Evolutionary conservation across 192 early-diverging fungal species (phyloP), one percentile per base, ranked within the genome.

Genomic region (Coemansia sp.): DNA sequence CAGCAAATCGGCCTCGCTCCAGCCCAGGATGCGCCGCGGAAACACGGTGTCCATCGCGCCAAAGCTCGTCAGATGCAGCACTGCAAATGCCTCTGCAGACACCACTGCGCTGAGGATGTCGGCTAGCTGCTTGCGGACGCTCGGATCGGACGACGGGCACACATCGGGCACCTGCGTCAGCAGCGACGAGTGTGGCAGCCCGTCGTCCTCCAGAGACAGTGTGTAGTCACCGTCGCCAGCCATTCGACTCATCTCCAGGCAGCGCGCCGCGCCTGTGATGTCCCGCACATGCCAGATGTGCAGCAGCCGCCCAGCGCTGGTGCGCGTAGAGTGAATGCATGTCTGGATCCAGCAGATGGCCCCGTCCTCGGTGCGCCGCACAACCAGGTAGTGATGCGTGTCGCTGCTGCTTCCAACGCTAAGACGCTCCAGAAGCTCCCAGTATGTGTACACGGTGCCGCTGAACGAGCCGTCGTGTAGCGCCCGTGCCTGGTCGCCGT

Each of bases 1-100:
- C 16, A 77, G 45, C 27, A 71, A 22, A 22, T 71, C 69, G 2
- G 30, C 10, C 25, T 77, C 75, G 35, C 38, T 42, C 69, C 69
- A 77, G 22, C 69, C 69, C 30, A 77, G 65, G 46, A 77, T 29
- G 16, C 61, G 60, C 32, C 75, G 69, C 14, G 75, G 75, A 71
- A 77, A 77, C 46, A 68, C 69, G 12, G 69, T 27, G 46, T 77
- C 75, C 9, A 77, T 42, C 1, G 75, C 69, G 16, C 75, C 75
- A 60, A 71, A 77, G n/a, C 62, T 62, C 1, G 75, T 77, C 47
- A 77, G 47, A 45, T 71, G 60, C 10, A 77, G 46, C 14, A 77
- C 69, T 5, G 64, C 50, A 71, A 77, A 77, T 10, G 18, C 16
- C 30, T 67, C 69, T 6, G 69, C 42, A n/a, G 28, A 27, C 12